A percentile compares a stretch with the other conserved stretches of the same genome.
These are phyloP conservation scores for Lepidium aucheri DNA, from an alignment of 345 rosid species.

Conservation along the genomic window DNA sequence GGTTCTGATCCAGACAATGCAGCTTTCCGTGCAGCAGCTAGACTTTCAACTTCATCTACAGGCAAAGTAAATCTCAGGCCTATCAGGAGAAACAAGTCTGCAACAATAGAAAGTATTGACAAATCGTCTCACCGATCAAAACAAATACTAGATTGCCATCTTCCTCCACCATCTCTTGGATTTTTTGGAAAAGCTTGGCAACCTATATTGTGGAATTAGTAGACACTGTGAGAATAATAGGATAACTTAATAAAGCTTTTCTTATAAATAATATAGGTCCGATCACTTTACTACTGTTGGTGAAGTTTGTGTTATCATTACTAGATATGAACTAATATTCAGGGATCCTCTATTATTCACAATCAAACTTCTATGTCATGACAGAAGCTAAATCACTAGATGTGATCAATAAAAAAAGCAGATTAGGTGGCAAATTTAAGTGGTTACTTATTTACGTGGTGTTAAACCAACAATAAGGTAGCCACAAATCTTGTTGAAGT, in stretches of 20 bases:
- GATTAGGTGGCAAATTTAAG: neutral
- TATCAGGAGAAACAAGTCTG: slow-evolving; percentile 18
- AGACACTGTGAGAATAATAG: neutral
- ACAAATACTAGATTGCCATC: slow-evolving; percentile 96
- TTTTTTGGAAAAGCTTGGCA: slow-evolving; percentile 94
- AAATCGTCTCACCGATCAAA: slow-evolving; percentile 78
- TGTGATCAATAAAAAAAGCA: neutral
- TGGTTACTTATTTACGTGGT: neutral
- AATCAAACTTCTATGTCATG: neutral
- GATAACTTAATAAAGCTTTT: neutral
- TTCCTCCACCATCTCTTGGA: slow-evolving; percentile 99
- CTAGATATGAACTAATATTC: neutral
- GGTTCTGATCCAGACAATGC: slow-evolving; percentile 98
- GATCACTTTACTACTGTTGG: neutral
- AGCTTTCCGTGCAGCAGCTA: slow-evolving; percentile 95
- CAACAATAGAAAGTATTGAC: neutral
- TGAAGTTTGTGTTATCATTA: neutral
- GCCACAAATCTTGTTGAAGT: slow-evolving; percentile 12
- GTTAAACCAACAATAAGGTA: slow-evolving; percentile 2
- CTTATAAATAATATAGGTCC: neutral
- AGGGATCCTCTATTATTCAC: no score
- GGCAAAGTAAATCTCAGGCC: slow-evolving; percentile 21
- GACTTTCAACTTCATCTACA: slow-evolving; percentile 99
- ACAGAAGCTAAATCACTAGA: neutral
- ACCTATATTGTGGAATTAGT: slow-evolving; percentile 42